phyloP scores from a whole-genome alignment of 148 eudicot species.

The Mesembryanthemum crystallinum region DNA sequence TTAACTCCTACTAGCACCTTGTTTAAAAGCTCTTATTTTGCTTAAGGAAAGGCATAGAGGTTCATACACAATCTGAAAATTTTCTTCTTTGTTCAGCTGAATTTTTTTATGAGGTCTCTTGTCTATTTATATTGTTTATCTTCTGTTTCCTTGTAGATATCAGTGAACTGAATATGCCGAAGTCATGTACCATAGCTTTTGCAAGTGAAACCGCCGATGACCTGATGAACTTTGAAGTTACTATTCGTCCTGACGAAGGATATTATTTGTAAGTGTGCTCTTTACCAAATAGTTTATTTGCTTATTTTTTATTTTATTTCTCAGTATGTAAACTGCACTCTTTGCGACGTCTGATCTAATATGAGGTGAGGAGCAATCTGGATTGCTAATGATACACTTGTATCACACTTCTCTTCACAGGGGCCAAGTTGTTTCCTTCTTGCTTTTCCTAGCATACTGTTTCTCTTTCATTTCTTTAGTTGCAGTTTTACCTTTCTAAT shows the following conservation, averaged over 20 bases:
- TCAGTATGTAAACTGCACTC: background rate
- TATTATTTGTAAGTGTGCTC: slow-evolving; percentile 57
- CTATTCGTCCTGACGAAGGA: slow-evolving; percentile 81
- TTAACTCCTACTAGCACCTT: background rate
- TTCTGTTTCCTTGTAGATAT: slow-evolving; percentile 52
- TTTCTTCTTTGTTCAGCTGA: background rate
- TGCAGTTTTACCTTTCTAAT: background rate
- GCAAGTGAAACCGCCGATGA: slow-evolving; percentile 86
- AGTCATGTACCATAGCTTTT: slow-evolving; percentile 61
- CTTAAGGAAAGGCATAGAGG: background rate
- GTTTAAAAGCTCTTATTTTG: background rate
- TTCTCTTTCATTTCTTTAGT: background rate
- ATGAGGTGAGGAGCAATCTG: background rate
- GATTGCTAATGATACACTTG: background rate
- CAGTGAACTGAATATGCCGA: slow-evolving; percentile 75
- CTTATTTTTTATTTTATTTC: no score
- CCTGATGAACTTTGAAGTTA: slow-evolving; percentile 87
- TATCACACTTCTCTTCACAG: background rate
- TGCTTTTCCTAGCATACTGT: background rate
- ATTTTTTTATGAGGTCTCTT: background rate
- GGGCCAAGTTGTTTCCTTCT: background rate
- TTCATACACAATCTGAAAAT: background rate
- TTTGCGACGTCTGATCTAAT: background rate
- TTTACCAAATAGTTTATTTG: background rate
- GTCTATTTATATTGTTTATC: background rate